Percentiles rank a stretch among this genome's conserved stretches.
Evolutionary conservation across 2,329 filamentous ascomycete genomes (phyloP).

Genomic region (Fusarium sp.): DNA sequence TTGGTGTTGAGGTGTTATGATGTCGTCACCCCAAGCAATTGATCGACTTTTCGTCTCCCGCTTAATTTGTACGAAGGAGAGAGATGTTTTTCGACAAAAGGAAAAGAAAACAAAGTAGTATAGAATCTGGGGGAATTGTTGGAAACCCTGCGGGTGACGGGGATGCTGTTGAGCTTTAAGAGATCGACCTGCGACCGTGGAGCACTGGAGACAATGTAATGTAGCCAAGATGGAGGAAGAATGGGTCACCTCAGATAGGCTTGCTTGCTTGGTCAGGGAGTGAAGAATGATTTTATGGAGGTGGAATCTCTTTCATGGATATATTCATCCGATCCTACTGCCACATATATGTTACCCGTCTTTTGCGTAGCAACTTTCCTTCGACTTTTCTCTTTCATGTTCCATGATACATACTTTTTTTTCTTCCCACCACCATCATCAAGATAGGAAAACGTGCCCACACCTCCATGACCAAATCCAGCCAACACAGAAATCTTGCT

Average conservation of each 20-base stretch:
- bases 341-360: background rate
- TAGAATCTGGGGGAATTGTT: slow-evolving; percentile 27
- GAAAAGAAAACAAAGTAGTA: slow-evolving; percentile 8
- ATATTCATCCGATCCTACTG: background rate
- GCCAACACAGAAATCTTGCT: background rate
- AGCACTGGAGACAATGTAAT: slow-evolving; percentile 6
- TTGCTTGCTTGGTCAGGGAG: slow-evolving; percentile 35
- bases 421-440: background rate
- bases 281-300: slow-evolving; percentile 20
- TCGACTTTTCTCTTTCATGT: background rate
- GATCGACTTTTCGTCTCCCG: background rate
- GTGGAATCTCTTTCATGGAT: slow-evolving; percentile 2
- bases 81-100: background rate
- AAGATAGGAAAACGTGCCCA: background rate
- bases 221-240: slow-evolving; percentile 33
- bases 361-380: background rate
- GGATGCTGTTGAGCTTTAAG: slow-evolving; percentile 39
- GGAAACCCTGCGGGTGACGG: slow-evolving; percentile 28
- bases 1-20: slow-evolving; percentile 24
- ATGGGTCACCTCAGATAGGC: slow-evolving; percentile 39
- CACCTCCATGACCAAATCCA: slow-evolving; percentile 6
- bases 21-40: background rate
- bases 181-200: slow-evolving; percentile 34
- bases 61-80: background rate
- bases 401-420: slow-evolving; percentile 1